These are phyloP conservation scores for Megacollybia marginata DNA, from an alignment of 768 basidiomycete species.

Conservation along the genomic window DNA sequence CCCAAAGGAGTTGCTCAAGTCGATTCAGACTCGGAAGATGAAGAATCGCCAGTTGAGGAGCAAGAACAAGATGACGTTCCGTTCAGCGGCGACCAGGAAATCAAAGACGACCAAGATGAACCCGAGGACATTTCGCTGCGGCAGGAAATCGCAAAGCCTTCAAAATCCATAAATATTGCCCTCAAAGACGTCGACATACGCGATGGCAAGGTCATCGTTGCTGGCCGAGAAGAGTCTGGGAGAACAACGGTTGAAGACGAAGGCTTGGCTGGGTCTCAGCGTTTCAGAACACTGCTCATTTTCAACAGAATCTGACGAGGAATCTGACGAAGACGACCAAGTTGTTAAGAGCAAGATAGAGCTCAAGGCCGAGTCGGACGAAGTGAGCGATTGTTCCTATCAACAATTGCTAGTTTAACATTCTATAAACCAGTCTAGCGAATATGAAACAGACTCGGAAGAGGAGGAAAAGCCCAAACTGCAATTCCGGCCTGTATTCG, in stretches of 20 bases:
- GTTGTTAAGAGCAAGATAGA: slow-evolving; percentile 19
- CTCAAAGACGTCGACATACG: slow-evolving; percentile 74
- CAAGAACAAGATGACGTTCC: slow-evolving; percentile 52
- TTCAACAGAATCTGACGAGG: slow-evolving; percentile 25
- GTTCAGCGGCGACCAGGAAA: slow-evolving; percentile 51
- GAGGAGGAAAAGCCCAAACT: slow-evolving; percentile 72
- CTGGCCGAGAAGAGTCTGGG: slow-evolving; percentile 72
- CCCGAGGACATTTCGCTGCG: slow-evolving; percentile 40
- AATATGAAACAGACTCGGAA: slow-evolving; percentile 72
- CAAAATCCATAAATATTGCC: slow-evolving; percentile 62
- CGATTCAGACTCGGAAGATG: slow-evolving; percentile 61
- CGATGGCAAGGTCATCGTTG: slow-evolving; percentile 76
- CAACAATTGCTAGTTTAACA: neutral
- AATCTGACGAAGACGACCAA: slow-evolving; percentile 44
- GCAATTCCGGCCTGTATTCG: slow-evolving; percentile 87
- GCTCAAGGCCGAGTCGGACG: slow-evolving; percentile 21
- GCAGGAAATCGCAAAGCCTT: slow-evolving; percentile 22
- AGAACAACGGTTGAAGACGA: slow-evolving; percentile 58
- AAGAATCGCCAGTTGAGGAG: slow-evolving; percentile 32
- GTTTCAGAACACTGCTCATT: slow-evolving; percentile 2
- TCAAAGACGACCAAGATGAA: slow-evolving; percentile 29
- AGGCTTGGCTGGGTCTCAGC: slow-evolving; percentile 6
- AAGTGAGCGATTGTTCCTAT: slow-evolving; percentile 27
- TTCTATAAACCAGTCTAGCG: slow-evolving; percentile 55
- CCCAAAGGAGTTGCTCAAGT: slow-evolving; percentile 63